A percentile compares a stretch with the other conserved stretches of the same genome.
phyloP scores from a whole-genome alignment of 1,139 yeast genomes.

The Suhomyces anneliseae region DNA sequence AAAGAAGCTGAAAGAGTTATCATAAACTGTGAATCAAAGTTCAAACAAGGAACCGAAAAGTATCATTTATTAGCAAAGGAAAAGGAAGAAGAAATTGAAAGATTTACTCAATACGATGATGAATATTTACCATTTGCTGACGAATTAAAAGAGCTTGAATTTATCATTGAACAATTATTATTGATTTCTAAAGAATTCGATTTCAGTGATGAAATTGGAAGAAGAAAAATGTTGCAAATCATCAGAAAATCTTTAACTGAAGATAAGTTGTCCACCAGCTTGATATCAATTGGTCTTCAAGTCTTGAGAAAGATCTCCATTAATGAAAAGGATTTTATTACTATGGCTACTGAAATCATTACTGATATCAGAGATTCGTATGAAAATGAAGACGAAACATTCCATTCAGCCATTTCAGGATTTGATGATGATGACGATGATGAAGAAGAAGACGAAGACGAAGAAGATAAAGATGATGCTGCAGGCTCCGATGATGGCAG shows the following conservation, averaged over 20 bases:
- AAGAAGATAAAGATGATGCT: slow-evolving; percentile 12
- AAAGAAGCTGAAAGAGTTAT: slow-evolving; percentile 26
- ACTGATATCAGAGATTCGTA: slow-evolving; percentile 80
- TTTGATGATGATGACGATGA: slow-evolving; percentile 36
- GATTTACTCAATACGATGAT: slow-evolving; percentile 18
- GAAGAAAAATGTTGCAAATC: slow-evolving; percentile 75
- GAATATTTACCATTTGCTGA: slow-evolving; percentile 30
- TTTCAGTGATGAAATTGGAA: slow-evolving; percentile 87
- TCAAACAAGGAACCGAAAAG: slow-evolving; percentile 20
- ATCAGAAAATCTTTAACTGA: slow-evolving; percentile 62
- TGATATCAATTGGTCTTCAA: slow-evolving; percentile 58
- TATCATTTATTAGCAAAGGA: slow-evolving; percentile 14
- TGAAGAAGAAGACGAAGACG: slow-evolving; percentile 25
- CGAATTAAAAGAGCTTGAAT: slow-evolving; percentile 61
- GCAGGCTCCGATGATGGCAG: slow-evolving; percentile 9
- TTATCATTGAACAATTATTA: slow-evolving; percentile 72
- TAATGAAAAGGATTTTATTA: slow-evolving; percentile 79
- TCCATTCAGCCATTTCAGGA: slow-evolving; percentile 56
- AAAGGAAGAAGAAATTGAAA: slow-evolving; percentile 18
- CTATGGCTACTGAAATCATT: slow-evolving; percentile 82
- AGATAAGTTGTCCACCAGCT: slow-evolving; percentile 52
- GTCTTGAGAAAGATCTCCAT: slow-evolving; percentile 72
- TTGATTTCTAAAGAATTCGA: slow-evolving; percentile 72
- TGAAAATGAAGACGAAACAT: slow-evolving; percentile 44
- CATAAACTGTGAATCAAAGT: slow-evolving; percentile 15